Evolutionary conservation across 768 basidiomycete species (phyloP).

Genomic region (Mycena crocata): DNA sequence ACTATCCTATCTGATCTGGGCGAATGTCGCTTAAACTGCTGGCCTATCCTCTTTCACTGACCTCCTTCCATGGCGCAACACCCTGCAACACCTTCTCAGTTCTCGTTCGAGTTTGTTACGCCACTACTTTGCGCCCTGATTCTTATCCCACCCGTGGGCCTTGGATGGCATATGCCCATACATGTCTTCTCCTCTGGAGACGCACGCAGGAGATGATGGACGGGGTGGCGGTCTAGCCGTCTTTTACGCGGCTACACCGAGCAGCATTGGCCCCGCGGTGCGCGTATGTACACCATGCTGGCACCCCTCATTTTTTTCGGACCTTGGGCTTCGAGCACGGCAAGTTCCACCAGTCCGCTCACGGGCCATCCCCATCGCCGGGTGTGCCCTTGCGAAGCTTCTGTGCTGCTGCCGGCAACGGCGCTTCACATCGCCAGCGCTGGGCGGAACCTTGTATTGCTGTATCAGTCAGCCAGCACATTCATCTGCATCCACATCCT

Average conservation of each 20-base stretch:
- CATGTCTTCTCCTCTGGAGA: background rate
- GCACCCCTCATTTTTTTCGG: conserved; percentile 6
- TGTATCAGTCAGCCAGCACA: conserved; percentile 6
- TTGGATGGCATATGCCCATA: background rate
- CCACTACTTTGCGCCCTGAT: conserved; percentile 15
- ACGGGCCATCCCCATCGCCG: conserved; percentile 21
- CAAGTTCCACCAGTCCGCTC: conserved; percentile 10
- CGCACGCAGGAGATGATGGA: conserved; percentile 17
- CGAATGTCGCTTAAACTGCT: conserved; percentile 14
- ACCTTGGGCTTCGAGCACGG: conserved; percentile 2
- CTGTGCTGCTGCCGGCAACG: conserved; percentile 24
- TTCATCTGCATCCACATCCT: conserved; percentile 15
- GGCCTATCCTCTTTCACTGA: conserved; percentile 1
- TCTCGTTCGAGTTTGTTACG: conserved; percentile 1
- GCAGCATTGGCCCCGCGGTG: conserved; percentile 7
- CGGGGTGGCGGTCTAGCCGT: background rate
- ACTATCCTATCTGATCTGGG: conserved; percentile 1
- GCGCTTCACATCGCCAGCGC: conserved; percentile 6
- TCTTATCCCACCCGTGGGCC: conserved; percentile 12
- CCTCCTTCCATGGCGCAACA: background rate
- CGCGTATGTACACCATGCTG: conserved; percentile 7
- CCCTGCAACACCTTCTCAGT: background rate
- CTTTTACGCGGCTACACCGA: background rate
- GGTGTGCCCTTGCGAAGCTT: conserved; percentile 1
- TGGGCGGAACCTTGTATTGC: conserved; percentile 15